Evolutionary conservation across 192 early-diverging fungal species (phyloP), one percentile per base, ranked within the genome.

Genomic region (Paraglomus occultum): DNA sequence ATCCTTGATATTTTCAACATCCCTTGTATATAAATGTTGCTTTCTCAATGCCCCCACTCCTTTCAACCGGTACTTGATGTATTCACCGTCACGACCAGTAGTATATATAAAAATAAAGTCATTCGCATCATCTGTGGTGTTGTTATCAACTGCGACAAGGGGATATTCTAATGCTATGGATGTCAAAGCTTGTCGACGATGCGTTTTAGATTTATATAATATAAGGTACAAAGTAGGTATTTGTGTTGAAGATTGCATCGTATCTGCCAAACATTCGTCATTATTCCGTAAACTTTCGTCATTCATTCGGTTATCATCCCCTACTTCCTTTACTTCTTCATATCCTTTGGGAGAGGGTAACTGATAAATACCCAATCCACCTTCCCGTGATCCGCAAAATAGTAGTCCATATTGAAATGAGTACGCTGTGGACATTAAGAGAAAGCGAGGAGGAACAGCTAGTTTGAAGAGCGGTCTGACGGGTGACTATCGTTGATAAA

Each of bases 31-130:
- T n/a, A n/a, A n/a, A 57, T 12, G 44, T 23, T 49, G 15, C n/a
- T 8, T 15, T 40, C 51, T 4, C 15, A 47, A 31, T 11, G 15
- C 7, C 15, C 60, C 49, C 18, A 80, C 45, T 0, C 73, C 75
- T 55, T 51, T 60, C 9, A 87, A 70, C 3, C 79, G 75, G 66
- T 84, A 84, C 31, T 83, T 79, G 9, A 70, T 79, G 73, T 83
- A 90, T 20, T 77, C 75, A 1, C 90, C 90, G 76, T 91, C 88
- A 18, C 90, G 78, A 7, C 90, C 90, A 6, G 85, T 83, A 1
- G 84, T 85, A 57, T 79, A 84, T 15, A 90, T 79, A 5, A 65
- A 71, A 38, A 88, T 68, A 11, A 80, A 71, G 52, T 82, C 72
- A 15, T 72, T 74, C 5, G 71, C 64, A 44, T 67, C 57, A 8